These are phyloP conservation scores for Haberlea rhodopensis DNA, from an alignment of 257 asterid species.

Conservation along the genomic window DNA sequence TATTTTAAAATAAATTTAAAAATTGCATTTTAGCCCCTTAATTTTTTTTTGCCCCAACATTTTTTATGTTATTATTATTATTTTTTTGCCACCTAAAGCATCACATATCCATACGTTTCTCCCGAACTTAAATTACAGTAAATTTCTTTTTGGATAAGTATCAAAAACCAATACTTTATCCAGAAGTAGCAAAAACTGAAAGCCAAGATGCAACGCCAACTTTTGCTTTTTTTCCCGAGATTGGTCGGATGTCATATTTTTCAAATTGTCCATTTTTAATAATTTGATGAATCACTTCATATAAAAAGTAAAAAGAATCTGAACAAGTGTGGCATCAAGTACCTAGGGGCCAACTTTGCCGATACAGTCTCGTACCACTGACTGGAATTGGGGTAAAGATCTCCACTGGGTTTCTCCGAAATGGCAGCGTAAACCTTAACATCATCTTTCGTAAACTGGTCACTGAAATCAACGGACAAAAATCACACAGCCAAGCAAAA, in stretches of 20 bases:
- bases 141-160: neutral
- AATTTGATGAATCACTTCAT: neutral
- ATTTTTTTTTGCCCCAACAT: too few relatives aligned
- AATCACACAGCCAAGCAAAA: neutral
- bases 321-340: neutral
- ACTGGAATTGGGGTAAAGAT: constrained; percentile 67
- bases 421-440: constrained; percentile 68
- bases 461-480: constrained; percentile 37
- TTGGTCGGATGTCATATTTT: neutral
- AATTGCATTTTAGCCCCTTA: too few relatives aligned
- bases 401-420: constrained; percentile 52
- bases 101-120: neutral
- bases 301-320: neutral
- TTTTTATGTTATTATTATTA: too few relatives aligned
- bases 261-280: neutral
- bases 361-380: constrained; percentile 74
- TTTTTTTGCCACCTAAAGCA: too few relatives aligned
- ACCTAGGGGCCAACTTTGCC: constrained; percentile 64
- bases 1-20: too few relatives aligned
- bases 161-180: constrained; percentile 1
- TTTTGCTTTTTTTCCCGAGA: neutral
- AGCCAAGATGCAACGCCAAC: neutral
- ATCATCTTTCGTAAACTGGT: constrained; percentile 66
- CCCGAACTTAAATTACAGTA: neutral
- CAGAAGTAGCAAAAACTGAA: neutral